Evolutionary conservation across 164 flowering plant species (phyloP), one percentile per base, ranked within the genome.

Genomic region (Vitis rotundifolia): DNA sequence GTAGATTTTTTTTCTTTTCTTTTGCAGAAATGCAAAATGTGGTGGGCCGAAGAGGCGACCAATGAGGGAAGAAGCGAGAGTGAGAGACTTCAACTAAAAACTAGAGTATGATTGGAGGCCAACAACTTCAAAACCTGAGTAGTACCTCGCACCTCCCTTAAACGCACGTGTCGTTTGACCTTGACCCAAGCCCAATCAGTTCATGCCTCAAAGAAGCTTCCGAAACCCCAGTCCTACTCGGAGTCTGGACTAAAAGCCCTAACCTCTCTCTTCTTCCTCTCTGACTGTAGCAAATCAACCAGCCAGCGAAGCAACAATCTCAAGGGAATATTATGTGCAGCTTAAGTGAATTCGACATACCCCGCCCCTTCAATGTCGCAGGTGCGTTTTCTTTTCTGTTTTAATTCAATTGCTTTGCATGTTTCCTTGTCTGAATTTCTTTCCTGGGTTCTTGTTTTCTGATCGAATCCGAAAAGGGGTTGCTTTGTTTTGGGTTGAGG

Each of bases 101-200:
- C 44, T 37, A 5, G 44, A 37, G 22, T 37, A 49, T 63, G 19
- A 44, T 15, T 29, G 44, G 44, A 59, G 15, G n/a, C 2, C 59
- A 12, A 8, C 58, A 10, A 9, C 22, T 55, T 15, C 11, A 10
- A n/a, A 55, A n/a, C 9, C 59, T 57, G 11, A 57, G 59, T 2
- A 55, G 1, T 7, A 61, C 49, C 64, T 37, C 19, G 10, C 9
- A 8, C 18, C 44, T 37, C 44, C 44, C 44, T 11, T 14, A 31
- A 61, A 11, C 50, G 64, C 64, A 61, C 64, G 64, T 61, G 64
- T 61, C 9, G 3, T 61, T 61, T 61, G 49, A 61, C 64, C 49
- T 14, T 61, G 49, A 61, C 64, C 19, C 18, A 10, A 5, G 2
- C 28, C 26, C 14, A 10, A 31, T 61, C 64, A 61, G 64, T 37